Percentiles rank a stretch among this genome's conserved stretches.
Evolutionary conservation across 495 filamentous ascomycete genomes (phyloP).

Genomic region (Aspergillus hancockii): DNA sequence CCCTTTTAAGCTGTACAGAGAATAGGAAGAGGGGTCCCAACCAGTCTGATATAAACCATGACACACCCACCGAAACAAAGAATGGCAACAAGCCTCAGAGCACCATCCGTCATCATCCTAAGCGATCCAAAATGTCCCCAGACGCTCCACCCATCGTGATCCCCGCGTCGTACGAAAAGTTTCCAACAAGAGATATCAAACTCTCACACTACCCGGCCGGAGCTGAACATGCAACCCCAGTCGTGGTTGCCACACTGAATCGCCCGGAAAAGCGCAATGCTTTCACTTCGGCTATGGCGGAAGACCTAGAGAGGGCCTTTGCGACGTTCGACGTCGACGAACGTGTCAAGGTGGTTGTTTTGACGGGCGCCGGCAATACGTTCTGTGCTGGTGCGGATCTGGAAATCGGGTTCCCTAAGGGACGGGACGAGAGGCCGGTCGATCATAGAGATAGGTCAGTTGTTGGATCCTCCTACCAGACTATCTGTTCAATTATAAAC

Average conservation of each 20-base stretch:
- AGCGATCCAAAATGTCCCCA: slow-evolving; percentile 45
- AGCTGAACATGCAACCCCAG: slow-evolving; percentile 50
- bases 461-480: slow-evolving; percentile 6
- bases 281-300: slow-evolving; percentile 57
- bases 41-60: neutral
- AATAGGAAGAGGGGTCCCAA: neutral
- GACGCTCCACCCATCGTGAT: slow-evolving; percentile 28
- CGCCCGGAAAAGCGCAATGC: slow-evolving; percentile 63
- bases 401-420: slow-evolving; percentile 50
- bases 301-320: slow-evolving; percentile 56
- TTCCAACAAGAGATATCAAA: slow-evolving; percentile 52
- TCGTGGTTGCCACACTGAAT: slow-evolving; percentile 59
- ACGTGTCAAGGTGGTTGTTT: slow-evolving; percentile 56
- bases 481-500: slow-evolving; percentile 25
- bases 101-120: neutral
- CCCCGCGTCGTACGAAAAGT: slow-evolving; percentile 39
- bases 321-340: slow-evolving; percentile 54
- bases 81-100: neutral
- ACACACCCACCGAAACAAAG: neutral
- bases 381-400: slow-evolving; percentile 70
- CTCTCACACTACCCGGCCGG: slow-evolving; percentile 53
- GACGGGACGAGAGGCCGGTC: slow-evolving; percentile 28
- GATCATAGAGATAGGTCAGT: slow-evolving; percentile 51
- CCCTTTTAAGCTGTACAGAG: neutral
- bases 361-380: slow-evolving; percentile 59